Base-by-base conservation (phyloP, 1,284 basidiomycete genomes). In the Sanghuangporus sanghuang region DNA sequence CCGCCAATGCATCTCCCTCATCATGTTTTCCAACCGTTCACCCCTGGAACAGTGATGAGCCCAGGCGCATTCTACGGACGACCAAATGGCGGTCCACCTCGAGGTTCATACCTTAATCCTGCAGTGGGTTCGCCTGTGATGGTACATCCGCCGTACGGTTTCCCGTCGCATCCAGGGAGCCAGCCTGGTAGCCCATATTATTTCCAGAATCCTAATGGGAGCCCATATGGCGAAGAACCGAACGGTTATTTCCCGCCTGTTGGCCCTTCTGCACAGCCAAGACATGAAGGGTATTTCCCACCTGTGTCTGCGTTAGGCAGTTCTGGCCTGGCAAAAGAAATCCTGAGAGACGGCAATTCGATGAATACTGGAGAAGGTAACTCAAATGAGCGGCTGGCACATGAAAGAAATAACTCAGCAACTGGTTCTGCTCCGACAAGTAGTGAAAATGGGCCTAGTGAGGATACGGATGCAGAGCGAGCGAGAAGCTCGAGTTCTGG, bases 51-150 rank as follows among this genome's bases (percentile, higher is more conserved):
- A n/a, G 79, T 84, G 21, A 86, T 91, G 82, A 86, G 84, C 18
- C 87, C 89, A 18, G 88, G 89, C 1, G 73, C 85, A 35, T 86
- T 89, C 69, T 90, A 85, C 81, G 84, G 84, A 7, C 76, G 81
- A 7, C 80, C 83, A 3, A 81, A 81, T 16, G 69, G 76, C 27
- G 71, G 72, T 40, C 27, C 55, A 16, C 32, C 76, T 59, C 85
- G 88, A 9, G 50, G 56, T 8, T 80, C 85, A 57, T 81, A 79
- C 71, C 83, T 87, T 60, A 89, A 89, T 65, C 80, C 86, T 5
- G 81, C 86, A 14, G 85, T 87, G 0, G 89, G 89, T 16, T 88
- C 87, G 42, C 89, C 89, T 2, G 82, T 87, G 56, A 72, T 70
- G 67, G 71, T 61, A 42, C 62, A 62, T 32, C 64, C 60, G n/a